Evolutionary conservation across 192 early-diverging fungal species (phyloP).

Genomic region (Coemansia aciculifera): DNA sequence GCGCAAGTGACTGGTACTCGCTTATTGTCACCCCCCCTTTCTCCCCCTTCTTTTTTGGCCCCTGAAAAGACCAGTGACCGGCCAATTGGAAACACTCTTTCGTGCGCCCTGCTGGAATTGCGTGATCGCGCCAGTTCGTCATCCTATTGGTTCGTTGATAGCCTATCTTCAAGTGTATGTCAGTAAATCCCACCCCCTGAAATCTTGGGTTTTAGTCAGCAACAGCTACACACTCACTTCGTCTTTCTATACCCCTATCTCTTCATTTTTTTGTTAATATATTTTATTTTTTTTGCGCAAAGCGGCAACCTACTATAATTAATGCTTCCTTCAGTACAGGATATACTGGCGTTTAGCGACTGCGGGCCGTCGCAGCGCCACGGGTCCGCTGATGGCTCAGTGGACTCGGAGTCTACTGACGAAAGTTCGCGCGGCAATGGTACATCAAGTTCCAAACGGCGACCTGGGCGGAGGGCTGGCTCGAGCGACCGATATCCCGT

Average conservation of each 20-base stretch:
- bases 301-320: neutral
- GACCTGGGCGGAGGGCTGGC: slow-evolving; percentile 47
- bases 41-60: neutral
- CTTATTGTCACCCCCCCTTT: neutral
- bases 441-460: slow-evolving; percentile 16
- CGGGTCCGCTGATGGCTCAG: neutral
- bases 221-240: neutral
- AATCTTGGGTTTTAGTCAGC: slow-evolving; percentile 6
- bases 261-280: slow-evolving; percentile 11
- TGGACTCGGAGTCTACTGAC: neutral
- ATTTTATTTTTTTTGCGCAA: slow-evolving; percentile 10
- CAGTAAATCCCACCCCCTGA: neutral
- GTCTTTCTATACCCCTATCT: neutral
- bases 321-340: slow-evolving; percentile 48
- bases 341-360: slow-evolving; percentile 45
- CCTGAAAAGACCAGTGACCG: neutral
- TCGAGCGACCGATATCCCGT: slow-evolving; percentile 27
- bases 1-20: neutral
- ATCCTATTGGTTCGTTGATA: slow-evolving; percentile 3
- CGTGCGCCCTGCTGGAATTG: slow-evolving; percentile 11
- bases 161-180: neutral
- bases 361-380: neutral
- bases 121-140: slow-evolving; percentile 16
- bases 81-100: neutral
- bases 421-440: slow-evolving; percentile 1